phyloP scores from a whole-genome alignment of 2,329 filamentous ascomycete species.

The Diaporthe aspalathi region DNA sequence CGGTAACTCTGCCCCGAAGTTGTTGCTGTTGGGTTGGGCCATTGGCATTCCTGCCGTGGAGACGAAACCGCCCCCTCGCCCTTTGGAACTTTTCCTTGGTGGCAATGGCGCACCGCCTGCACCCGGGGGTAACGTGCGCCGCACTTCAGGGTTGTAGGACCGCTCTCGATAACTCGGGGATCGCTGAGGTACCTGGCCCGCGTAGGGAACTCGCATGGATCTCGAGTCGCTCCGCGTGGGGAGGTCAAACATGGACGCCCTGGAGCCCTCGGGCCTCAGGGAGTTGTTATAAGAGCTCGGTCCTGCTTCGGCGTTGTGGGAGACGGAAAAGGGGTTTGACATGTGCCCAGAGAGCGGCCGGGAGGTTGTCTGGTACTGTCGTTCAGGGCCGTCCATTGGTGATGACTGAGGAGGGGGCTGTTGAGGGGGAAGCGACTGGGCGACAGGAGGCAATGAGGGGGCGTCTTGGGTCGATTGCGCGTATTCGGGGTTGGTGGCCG shows the following conservation, averaged over 20 bases:
- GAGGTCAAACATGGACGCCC: slow-evolving; percentile 65
- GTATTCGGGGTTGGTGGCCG: slow-evolving; percentile 31
- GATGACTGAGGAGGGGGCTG: slow-evolving; percentile 36
- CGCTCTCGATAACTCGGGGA: slow-evolving; percentile 77
- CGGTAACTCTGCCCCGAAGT: slow-evolving; percentile 54
- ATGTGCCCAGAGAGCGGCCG: slow-evolving; percentile 50
- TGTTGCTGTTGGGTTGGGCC: slow-evolving; percentile 46
- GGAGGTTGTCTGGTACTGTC: slow-evolving; percentile 41
- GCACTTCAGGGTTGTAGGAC: slow-evolving; percentile 69
- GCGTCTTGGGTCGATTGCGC: slow-evolving; percentile 42
- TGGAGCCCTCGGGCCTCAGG: slow-evolving; percentile 69
- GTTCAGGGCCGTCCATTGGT: slow-evolving; percentile 34
- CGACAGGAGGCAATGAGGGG: slow-evolving; percentile 6
- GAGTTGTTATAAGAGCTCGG: slow-evolving; percentile 45
- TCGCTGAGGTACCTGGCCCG: slow-evolving; percentile 71
- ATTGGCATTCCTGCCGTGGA: slow-evolving; percentile 58
- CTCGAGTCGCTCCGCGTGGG: slow-evolving; percentile 73
- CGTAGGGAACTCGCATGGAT: slow-evolving; percentile 57
- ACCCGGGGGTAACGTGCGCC: slow-evolving; percentile 59
- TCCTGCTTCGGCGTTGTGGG: slow-evolving; percentile 51
- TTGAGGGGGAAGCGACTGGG: slow-evolving; percentile 15
- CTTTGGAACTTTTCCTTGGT: slow-evolving; percentile 80
- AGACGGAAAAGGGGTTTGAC: slow-evolving; percentile 43
- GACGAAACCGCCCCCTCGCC: slow-evolving; percentile 69
- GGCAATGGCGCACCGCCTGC: slow-evolving; percentile 69